Base-by-base conservation (phyloP, 371 early-diverging fungal genomes). In the Syncephalis plumigaleata region DNA sequence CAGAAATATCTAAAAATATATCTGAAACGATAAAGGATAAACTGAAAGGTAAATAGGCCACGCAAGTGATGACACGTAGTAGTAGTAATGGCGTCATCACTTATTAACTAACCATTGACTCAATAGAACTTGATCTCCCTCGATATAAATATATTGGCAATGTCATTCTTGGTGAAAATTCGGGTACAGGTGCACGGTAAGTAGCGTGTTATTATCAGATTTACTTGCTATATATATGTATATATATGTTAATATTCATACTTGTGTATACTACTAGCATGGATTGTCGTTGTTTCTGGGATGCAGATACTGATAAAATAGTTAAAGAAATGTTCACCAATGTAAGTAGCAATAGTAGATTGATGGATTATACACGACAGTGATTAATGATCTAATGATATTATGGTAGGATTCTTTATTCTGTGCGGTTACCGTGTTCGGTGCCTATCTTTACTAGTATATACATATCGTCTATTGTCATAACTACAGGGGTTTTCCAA, bases 71-170 rank as follows among this genome's bases (percentile, higher is more conserved):
- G n/a, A n/a, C n/a, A n/a, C n/a, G n/a, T 25, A 36, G 23, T 2
- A 39, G 8, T 11, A 16, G 44, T 49, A 0, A 16, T 25, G 9
- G 18, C 21, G 20, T 2, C 31, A 44, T 20, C 20, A 2, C 44
- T 27, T 13, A 18, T 27, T 37, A 15, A n/a, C n/a, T n/a, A n/a
- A n/a, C n/a, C 26, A 26, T 45, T 42, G 16, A 7, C 31, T 27
- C 24, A n/a, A 11, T 48, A 79, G 79, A 71, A 22, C 60, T 77
- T 9, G 73, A 75, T 2, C 60, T 76, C 46, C 56, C 53, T 36
- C 57, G 78, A 26, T 80, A 80, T 60, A 80, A 80, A 56, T 75
- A 68, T 45, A 65, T 75, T 22, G 78, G 76, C 20, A 69, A 77
- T 56, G 80, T 80, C 9, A 63, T 69, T 1, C 62, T 80, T 42